phyloP scores from a whole-genome alignment of 345 rosid genomes.

The Populus simonii region DNA sequence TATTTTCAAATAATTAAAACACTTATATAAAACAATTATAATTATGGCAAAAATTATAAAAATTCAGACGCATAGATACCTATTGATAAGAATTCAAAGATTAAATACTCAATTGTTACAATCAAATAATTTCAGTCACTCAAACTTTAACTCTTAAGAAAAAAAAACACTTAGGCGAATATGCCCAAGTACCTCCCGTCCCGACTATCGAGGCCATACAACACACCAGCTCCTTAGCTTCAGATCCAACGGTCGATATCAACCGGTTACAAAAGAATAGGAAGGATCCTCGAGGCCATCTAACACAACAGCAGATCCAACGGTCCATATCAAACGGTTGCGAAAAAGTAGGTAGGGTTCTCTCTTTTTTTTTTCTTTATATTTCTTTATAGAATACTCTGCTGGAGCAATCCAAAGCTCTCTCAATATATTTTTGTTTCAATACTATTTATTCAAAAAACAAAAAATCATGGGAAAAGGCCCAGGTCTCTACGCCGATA shows the following conservation, averaged over 20 bases:
- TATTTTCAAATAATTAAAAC: no score
- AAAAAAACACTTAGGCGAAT: background rate
- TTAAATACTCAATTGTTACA: no score
- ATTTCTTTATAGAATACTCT: background rate
- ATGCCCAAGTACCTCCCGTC: conserved; percentile 10
- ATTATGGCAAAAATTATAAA: no score
- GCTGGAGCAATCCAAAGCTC: background rate
- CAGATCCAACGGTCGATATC: conserved; percentile 30
- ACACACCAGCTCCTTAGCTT: background rate
- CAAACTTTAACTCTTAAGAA: no score
- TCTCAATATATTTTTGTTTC: background rate
- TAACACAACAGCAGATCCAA: conserved; percentile 16
- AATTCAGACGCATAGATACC: no score
- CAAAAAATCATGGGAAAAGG: conserved; percentile 74
- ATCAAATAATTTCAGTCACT: no score
- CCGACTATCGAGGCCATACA: conserved; percentile 14
- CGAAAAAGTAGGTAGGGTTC: background rate
- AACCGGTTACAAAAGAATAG: background rate
- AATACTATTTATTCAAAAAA: conserved; percentile 14
- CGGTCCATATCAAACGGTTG: conserved; percentile 17
- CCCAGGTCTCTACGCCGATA: conserved; percentile 87
- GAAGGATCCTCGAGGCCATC: background rate
- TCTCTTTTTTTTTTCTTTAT: background rate
- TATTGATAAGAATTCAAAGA: no score
- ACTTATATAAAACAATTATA: no score